phyloP scores from a whole-genome alignment of 768 basidiomycete species.

The Suillus alpinus region DNA sequence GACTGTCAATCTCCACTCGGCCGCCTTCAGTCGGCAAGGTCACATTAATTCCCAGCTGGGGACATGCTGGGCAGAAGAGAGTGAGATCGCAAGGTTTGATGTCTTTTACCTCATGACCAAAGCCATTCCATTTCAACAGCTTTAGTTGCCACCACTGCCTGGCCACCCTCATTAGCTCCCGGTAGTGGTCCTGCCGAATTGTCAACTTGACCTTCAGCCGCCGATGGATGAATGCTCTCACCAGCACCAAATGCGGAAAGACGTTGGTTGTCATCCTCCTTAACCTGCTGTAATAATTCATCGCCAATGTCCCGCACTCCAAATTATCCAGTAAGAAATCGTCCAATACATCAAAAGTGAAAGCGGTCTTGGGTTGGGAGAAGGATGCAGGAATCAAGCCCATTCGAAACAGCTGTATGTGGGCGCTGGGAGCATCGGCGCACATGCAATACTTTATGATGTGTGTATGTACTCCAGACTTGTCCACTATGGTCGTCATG shows the following conservation, averaged over 20 bases:
- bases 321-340: constrained; percentile 4
- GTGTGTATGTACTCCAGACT: not conserved
- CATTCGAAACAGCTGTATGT: constrained; percentile 10
- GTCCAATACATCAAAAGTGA: constrained; percentile 21
- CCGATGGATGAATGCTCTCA: not conserved
- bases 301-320: not conserved
- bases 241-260: constrained; percentile 1
- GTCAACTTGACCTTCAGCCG: no score
- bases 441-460: not conserved
- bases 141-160: constrained; percentile 13
- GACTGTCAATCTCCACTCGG: no score
- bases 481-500: not conserved
- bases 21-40: not conserved
- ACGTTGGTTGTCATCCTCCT: not conserved
- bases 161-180: constrained; percentile 12
- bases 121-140: not conserved
- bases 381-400: constrained; percentile 11
- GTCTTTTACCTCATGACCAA: not conserved
- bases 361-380: constrained; percentile 9
- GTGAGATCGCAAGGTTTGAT: not conserved
- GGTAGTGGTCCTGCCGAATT: constrained; percentile 13
- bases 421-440: not conserved
- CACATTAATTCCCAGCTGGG: constrained; percentile 25
- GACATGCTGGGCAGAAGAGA: constrained; percentile 14
- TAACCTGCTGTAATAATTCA: constrained; percentile 12